Evolutionary conservation across 1,139 yeast species (phyloP), one percentile per base, ranked within the genome.

Genomic region (Kodamaea derodonti): DNA sequence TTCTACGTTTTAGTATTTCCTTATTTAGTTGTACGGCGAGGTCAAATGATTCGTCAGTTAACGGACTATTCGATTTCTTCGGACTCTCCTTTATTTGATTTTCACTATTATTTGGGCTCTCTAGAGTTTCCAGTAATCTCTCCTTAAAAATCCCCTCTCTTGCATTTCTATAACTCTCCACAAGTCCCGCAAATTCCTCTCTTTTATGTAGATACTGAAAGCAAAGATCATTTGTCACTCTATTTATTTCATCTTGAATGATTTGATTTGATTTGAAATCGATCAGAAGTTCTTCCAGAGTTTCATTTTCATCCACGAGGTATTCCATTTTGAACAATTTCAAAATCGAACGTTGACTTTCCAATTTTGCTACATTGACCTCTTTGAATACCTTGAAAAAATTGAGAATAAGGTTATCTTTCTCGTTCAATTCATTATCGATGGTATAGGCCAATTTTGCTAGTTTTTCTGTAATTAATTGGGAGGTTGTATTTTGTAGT

Each of bases 231-330:
- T 68, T 69, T 20, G 60, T 47, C 29, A 69, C 51, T 22, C 74
- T 48, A 36, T 56, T 53, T 16, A 69, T 65, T 43, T 69, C 75
- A 29, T 67, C 75, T 41, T 69, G 75, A 13, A 69, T 55, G 8
- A 69, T 51, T 34, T 51, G 52, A 41, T 66, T 71, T 30, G 52
- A 48, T 13, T 50, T 49, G 24, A 45, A 43, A 39, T 60, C 66
- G 20, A 57, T 41, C 2, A 40, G 34, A 31, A 47, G 37, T 20
- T 50, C 52, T 16, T 47, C 49, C 3, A 15, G 18, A 7, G 38
- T 24, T 29, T 48, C 54, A 10, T 46, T 31, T 14, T 53, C 57
- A 16, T 46, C 55, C 13, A 69, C 51, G 26, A 69, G 49, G 41
- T 65, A 59, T 20, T 68, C 73, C 33, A 69, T 51, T 35, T 65